Conservation (phyloP, 306 rosid genomes). For the Lablab purpureus region DNA sequence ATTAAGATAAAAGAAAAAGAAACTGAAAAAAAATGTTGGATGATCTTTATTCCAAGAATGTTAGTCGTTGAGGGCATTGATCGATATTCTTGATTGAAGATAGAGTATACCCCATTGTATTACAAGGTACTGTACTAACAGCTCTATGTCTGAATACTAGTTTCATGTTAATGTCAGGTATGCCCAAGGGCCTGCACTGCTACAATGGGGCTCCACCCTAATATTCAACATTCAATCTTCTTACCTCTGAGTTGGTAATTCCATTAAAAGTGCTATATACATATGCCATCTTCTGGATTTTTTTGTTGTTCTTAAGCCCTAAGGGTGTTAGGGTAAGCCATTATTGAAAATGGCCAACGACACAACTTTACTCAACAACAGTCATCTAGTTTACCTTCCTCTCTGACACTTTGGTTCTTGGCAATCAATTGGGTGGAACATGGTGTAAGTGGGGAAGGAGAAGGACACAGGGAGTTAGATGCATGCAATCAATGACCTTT, state of each 20-base stretch:
- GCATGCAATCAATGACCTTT: constrained; percentile 12
- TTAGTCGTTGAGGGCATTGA: constrained; percentile 36
- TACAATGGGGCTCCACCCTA: constrained; percentile 30
- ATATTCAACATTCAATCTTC: constrained; percentile 22
- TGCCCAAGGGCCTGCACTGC: constrained; percentile 19
- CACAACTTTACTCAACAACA: constrained; percentile 3
- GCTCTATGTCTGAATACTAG: constrained; percentile 40
- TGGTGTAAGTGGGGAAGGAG: background rate
- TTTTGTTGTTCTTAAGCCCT: constrained; percentile 14
- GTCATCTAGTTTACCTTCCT: constrained; percentile 27
- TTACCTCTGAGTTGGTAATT: constrained; percentile 42
- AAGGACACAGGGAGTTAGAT: constrained; percentile 35
- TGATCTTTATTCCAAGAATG: constrained; percentile 14
- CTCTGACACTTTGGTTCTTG: constrained; percentile 38
- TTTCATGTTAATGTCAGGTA: constrained; percentile 50
- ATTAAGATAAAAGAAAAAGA: background rate
- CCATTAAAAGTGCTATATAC: constrained; percentile 25
- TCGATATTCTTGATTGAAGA: constrained; percentile 33
- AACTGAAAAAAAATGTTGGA: background rate
- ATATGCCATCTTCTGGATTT: constrained; percentile 24
- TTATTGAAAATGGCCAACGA: constrained; percentile 23
- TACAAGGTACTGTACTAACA: constrained; percentile 43
- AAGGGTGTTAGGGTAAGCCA: background rate
- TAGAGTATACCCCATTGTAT: constrained; percentile 36
- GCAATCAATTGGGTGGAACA: constrained; percentile 28